A percentile compares a stretch with the other conserved stretches of the same genome.
phyloP scores from a whole-genome alignment of 441 rosid species.

The Eutrema salsugineum region DNA sequence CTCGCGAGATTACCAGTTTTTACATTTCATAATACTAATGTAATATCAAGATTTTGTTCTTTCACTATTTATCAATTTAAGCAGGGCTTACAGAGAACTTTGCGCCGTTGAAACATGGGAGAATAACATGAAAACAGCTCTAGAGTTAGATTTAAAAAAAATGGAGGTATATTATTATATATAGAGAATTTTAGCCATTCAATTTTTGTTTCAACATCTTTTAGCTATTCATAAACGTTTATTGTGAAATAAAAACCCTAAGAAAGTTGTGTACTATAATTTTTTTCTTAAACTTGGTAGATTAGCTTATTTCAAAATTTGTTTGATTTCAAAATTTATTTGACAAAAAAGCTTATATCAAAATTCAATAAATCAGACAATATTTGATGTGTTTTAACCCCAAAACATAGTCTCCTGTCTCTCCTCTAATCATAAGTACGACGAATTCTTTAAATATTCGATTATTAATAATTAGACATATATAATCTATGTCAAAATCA shows the following conservation, averaged over 20 bases:
- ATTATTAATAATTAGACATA: not conserved
- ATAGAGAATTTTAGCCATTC: not conserved
- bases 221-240: not conserved
- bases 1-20: not conserved
- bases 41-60: not conserved
- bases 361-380: not conserved
- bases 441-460: not conserved
- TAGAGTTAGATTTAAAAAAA: slow-evolving; percentile 22
- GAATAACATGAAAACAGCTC: slow-evolving; percentile 15
- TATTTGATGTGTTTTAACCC: not conserved
- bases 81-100: slow-evolving; percentile 29
- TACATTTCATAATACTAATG: not conserved
- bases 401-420: no score
- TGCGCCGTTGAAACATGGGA: slow-evolving; percentile 25
- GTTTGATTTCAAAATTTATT: no score
- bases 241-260: not conserved
- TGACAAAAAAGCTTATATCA: not conserved
- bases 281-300: not conserved
- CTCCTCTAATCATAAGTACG: no score
- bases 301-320: not conserved
- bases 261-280: not conserved
- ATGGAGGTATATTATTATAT: slow-evolving; percentile 18
- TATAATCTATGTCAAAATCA: not conserved
- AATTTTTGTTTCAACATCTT: not conserved
- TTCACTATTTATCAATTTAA: not conserved